phyloP scores from a whole-genome alignment of 805 yeast species.

The Metschnikowia lochheadii region DNA sequence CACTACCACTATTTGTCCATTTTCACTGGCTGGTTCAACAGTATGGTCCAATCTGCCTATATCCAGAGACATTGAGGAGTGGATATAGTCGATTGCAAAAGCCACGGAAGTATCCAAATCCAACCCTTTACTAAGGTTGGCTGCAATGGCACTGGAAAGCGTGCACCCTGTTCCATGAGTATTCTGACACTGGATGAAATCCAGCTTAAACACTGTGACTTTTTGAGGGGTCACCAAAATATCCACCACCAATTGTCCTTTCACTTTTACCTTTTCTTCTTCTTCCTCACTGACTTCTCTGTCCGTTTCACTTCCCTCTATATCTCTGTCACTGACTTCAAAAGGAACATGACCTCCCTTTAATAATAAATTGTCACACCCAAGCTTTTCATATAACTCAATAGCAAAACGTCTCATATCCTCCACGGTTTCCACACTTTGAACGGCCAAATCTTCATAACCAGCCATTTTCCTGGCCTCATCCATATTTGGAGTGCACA shows the following conservation, averaged over 20 bases:
- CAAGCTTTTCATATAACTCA: conserved; percentile 23
- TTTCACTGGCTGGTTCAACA: not conserved
- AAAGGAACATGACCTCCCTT: conserved; percentile 80
- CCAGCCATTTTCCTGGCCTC: conserved; percentile 46
- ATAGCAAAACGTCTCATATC: conserved; percentile 28
- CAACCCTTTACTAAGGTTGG: conserved; percentile 60
- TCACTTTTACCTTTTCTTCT: no score
- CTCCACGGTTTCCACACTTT: conserved; percentile 26
- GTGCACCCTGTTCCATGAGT: conserved; percentile 95
- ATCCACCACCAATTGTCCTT: not conserved
- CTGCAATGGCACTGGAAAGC: conserved; percentile 72
- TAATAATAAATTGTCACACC: conserved; percentile 54
- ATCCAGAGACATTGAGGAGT: conserved; percentile 48
- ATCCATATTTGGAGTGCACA: conserved; percentile 71
- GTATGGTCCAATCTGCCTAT: conserved; percentile 77
- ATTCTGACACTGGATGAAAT: conserved; percentile 43
- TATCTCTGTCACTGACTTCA: no score
- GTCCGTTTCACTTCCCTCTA: no score
- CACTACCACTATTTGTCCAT: not conserved
- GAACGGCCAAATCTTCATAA: not conserved
- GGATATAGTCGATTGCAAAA: conserved; percentile 61
- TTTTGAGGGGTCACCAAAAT: conserved; percentile 17
- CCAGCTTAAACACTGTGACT: conserved; percentile 45
- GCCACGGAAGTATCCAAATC: conserved; percentile 47
- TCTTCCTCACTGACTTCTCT: no score